These are phyloP conservation scores for Leccinum truebloodii DNA, from an alignment of 768 basidiomycete genomes.

Conservation along the genomic window DNA sequence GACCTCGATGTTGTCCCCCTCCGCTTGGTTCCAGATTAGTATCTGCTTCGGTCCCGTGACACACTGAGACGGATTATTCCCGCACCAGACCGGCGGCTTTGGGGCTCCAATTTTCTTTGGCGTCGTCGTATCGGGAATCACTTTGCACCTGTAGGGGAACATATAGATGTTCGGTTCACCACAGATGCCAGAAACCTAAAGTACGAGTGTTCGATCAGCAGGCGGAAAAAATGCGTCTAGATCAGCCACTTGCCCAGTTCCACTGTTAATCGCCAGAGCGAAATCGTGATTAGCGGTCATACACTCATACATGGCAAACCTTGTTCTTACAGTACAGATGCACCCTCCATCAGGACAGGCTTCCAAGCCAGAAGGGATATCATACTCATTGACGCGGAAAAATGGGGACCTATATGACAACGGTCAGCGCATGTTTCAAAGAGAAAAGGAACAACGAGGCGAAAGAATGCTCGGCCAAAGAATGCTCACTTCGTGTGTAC, in stretches of 20 bases:
- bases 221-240: rapidly evolving
- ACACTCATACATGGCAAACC: background rate
- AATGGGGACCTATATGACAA: slow-evolving; percentile 13
- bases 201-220: background rate
- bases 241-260: slow-evolving; percentile 8
- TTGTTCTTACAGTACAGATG: slow-evolving; percentile 3
- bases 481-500: slow-evolving; percentile 2
- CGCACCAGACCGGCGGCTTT: slow-evolving; percentile 5
- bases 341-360: slow-evolving; percentile 5
- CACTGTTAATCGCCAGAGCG: background rate
- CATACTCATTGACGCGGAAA: background rate
- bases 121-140: background rate
- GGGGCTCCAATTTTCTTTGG: slow-evolving; percentile 11
- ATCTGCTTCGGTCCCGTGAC: slow-evolving; percentile 13
- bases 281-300: slow-evolving; percentile 1
- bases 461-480: background rate
- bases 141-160: background rate
- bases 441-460: background rate
- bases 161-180: slow-evolving; percentile 14
- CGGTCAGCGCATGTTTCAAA: background rate
- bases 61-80: slow-evolving; percentile 3
- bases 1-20: slow-evolving; percentile 11
- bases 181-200: slow-evolving; percentile 10
- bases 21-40: background rate
- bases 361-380: slow-evolving; percentile 2